Evolutionary conservation across 1,284 basidiomycete genomes (phyloP).

Genomic region (Sutorius eximius): DNA sequence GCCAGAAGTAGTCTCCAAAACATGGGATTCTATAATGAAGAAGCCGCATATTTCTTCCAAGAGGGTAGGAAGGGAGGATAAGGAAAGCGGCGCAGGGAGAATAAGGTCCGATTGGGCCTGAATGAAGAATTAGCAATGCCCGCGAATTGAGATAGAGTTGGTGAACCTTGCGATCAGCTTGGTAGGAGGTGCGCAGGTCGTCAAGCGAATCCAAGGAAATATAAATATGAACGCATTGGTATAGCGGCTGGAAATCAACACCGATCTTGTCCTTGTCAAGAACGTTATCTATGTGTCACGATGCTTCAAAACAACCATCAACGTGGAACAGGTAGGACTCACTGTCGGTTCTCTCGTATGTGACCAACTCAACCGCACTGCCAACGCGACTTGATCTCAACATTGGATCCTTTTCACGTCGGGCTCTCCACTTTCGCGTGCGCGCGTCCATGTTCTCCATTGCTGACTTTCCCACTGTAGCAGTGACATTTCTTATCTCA

Average conservation of each 20-base stretch:
- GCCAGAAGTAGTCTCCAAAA: slow-evolving; percentile 80
- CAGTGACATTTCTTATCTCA: slow-evolving; percentile 89
- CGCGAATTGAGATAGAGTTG: slow-evolving; percentile 2
- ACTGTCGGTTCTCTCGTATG: slow-evolving; percentile 96
- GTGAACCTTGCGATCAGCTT: slow-evolving; percentile 88
- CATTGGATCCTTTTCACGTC: slow-evolving; percentile 76
- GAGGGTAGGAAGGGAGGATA: slow-evolving; percentile 59
- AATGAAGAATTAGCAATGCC: slow-evolving; percentile 12
- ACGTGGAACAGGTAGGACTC: slow-evolving; percentile 34
- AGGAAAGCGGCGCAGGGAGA: slow-evolving; percentile 68
- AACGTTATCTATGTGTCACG: slow-evolving; percentile 68
- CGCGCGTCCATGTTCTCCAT: slow-evolving; percentile 89
- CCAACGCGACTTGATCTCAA: slow-evolving; percentile 84
- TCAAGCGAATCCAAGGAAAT: slow-evolving; percentile 86
- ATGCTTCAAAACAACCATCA: background rate
- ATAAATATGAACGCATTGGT: slow-evolving; percentile 98
- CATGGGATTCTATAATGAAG: slow-evolving; percentile 95
- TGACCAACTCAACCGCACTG: slow-evolving; percentile 90
- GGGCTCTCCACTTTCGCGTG: slow-evolving; percentile 80
- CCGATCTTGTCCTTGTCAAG: slow-evolving; percentile 86
- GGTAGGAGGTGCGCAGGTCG: slow-evolving; percentile 90
- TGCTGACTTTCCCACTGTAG: slow-evolving; percentile 85
- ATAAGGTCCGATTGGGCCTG: slow-evolving; percentile 97
- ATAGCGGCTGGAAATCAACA: slow-evolving; percentile 94
- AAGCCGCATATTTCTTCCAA: slow-evolving; percentile 98